Evolutionary conservation across 164 flowering plant genomes (phyloP).

Genomic region (Vitis riparia): DNA sequence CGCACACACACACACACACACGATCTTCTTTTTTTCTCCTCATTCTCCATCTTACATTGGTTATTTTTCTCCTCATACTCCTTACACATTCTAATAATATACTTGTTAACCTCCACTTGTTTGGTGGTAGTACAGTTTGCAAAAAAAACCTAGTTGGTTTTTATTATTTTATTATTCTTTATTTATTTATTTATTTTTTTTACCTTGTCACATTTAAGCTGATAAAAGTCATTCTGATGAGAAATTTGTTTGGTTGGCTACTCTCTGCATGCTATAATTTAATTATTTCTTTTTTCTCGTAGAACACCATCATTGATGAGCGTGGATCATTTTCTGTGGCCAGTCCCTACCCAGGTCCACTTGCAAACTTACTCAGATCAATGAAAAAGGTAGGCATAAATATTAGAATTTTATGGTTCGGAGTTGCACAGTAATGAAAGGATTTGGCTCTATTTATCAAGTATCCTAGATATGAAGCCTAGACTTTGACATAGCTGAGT

Average conservation of each 20-base stretch:
- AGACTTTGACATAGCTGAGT: not conserved
- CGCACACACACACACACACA: no score
- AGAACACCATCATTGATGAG: constrained; percentile 81
- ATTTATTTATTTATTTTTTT: not conserved
- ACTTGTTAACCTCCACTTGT: no score
- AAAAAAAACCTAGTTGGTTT: not conserved
- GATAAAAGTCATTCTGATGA: no score
- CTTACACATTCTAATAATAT: no score
- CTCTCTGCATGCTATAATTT: not conserved
- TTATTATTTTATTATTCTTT: not conserved
- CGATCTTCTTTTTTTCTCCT: no score
- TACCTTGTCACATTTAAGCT: not conserved
- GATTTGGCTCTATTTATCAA: not conserved
- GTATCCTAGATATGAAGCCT: not conserved
- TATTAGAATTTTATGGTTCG: not conserved
- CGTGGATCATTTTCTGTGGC: constrained; percentile 80
- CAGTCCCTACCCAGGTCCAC: constrained; percentile 68
- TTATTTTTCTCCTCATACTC: no score
- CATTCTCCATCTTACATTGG: no score
- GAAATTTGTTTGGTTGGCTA: no score
- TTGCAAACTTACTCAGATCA: constrained; percentile 57
- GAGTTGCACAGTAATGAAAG: not conserved
- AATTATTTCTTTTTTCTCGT: constrained; percentile 9
- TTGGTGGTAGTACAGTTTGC: no score
- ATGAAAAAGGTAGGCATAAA: constrained; percentile 54